Percentiles rank a stretch among this genome's conserved stretches.
Conservation (phyloP, 2,329 filamentous ascomycete genomes). For the Diaporthe sp. region DNA sequence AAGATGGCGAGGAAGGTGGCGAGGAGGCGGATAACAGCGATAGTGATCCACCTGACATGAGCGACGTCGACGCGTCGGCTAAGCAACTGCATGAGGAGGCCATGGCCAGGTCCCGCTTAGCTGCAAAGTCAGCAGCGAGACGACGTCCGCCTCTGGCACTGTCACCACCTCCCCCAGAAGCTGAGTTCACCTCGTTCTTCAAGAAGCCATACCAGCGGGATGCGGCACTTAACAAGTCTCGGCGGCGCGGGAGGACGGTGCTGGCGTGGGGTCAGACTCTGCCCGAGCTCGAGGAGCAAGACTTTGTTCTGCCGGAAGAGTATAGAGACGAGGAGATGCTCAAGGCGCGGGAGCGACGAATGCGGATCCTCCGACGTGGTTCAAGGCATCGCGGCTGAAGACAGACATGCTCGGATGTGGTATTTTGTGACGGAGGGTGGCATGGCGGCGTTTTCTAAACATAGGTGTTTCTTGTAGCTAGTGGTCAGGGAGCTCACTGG, state of each 20-base stretch:
- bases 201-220: slow-evolving; percentile 83
- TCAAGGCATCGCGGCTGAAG: slow-evolving; percentile 37
- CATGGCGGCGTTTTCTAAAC: slow-evolving; percentile 1
- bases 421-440: neutral
- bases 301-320: slow-evolving; percentile 82
- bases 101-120: slow-evolving; percentile 62
- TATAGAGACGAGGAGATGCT: slow-evolving; percentile 68
- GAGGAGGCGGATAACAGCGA: slow-evolving; percentile 51
- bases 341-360: slow-evolving; percentile 71
- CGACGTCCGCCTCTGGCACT: slow-evolving; percentile 47
- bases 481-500: slow-evolving; percentile 4
- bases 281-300: slow-evolving; percentile 76
- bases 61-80: slow-evolving; percentile 77
- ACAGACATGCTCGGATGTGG: neutral
- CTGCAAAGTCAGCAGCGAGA: slow-evolving; percentile 48
- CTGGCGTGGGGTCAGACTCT: slow-evolving; percentile 86
- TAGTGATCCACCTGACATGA: slow-evolving; percentile 72
- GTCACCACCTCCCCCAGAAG: slow-evolving; percentile 51
- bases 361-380: slow-evolving; percentile 64
- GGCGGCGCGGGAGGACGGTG: slow-evolving; percentile 77
- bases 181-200: slow-evolving; percentile 90
- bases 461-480: slow-evolving; percentile 1
- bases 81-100: slow-evolving; percentile 83
- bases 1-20: slow-evolving; percentile 42
- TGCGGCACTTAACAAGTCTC: slow-evolving; percentile 78